Base-by-base conservation (phyloP, 352 stramenopile species). In the Phytopythium cucurbitacearum region DNA sequence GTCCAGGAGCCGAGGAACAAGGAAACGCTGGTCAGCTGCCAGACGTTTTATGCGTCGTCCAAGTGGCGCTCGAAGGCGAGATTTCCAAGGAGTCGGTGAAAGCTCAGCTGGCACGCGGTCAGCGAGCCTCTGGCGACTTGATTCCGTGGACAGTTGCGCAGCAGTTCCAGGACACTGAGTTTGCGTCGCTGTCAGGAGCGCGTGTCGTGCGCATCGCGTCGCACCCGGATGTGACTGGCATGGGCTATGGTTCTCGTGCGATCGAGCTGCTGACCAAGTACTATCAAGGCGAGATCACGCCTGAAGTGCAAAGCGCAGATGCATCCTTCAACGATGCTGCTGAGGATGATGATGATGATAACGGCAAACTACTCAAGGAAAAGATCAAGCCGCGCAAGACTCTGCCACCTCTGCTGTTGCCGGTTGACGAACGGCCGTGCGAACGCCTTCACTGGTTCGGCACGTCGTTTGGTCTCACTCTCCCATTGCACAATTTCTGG, bases 61-160 rank as follows among this genome's bases (percentile, higher is more conserved):
- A 99, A 73, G 88, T 98, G 39, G 80, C 84, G n/a, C 67, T 99
- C 16, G 97, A 99, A 66, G 97, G 97, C 33, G 87, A 97, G 57
- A 99, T 99, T 54, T 98, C 91, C 3, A 89, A 96, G 35, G 96
- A 98, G 15, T 96, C 94, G 10, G 96, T 99, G 5, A 83, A 96
- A 65, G 92, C 92, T 8, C 94, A 99, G 59, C 77, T 99, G 16
- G 76, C 93, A 7, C 80, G 94, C 44, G 97, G 97, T n/a, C 93
- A 99, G 67, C 86, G 97, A 36, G 95, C 96, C 11, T 95, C 94
- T 7, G 97, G 97, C 41, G 97, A 99, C 81, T 72, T 99, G 16
- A 99, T 99, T 71, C 97, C 97, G 1, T 99, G 97, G 97, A 99
- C 96, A 12, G 87, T 99, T 16, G 90, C 94, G 47, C 97, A 99